Percentiles rank a stretch among this genome's conserved stretches.
Evolutionary conservation across 495 filamentous ascomycete genomes (phyloP).

Genomic region (Daldinia decipiens): DNA sequence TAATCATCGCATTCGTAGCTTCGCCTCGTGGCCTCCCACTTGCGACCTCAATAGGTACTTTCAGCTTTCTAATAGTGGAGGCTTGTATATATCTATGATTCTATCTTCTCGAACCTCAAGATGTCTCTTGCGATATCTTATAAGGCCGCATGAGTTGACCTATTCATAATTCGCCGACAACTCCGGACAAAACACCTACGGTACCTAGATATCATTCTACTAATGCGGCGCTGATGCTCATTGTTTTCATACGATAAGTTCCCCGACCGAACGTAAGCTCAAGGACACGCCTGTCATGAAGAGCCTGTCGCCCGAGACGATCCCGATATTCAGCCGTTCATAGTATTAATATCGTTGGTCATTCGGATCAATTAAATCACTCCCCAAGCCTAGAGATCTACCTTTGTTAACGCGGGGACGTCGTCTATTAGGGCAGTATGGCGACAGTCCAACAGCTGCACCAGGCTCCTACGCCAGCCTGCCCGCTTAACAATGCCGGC

Average conservation of each 20-base stretch:
- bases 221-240: slow-evolving; percentile 20
- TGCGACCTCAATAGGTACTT: slow-evolving; percentile 13
- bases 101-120: slow-evolving; percentile 19
- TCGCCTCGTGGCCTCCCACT: slow-evolving; percentile 14
- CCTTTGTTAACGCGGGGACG: slow-evolving; percentile 14
- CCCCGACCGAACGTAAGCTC: slow-evolving; percentile 14
- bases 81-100: slow-evolving; percentile 32
- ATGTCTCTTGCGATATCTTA: slow-evolving; percentile 25
- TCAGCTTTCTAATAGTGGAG: slow-evolving; percentile 14
- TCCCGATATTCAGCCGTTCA: slow-evolving; percentile 18
- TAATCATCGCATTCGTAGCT: slow-evolving; percentile 18
- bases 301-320: slow-evolving; percentile 26
- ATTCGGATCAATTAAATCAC: slow-evolving; percentile 4
- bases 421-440: slow-evolving; percentile 42
- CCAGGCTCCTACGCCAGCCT: slow-evolving; percentile 48
- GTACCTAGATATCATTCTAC: slow-evolving; percentile 7
- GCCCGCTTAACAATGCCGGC: slow-evolving; percentile 48
- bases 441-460: slow-evolving; percentile 53
- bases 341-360: slow-evolving; percentile 19
- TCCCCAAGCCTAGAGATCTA: slow-evolving; percentile 13
- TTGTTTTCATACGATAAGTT: slow-evolving; percentile 21
- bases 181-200: not conserved
- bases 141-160: slow-evolving; percentile 18
- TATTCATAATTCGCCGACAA: slow-evolving; percentile 3
- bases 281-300: slow-evolving; percentile 35